Evolutionary conservation across 2,329 filamentous ascomycete genomes (phyloP).

Genomic region (Sclerotinia minor): DNA sequence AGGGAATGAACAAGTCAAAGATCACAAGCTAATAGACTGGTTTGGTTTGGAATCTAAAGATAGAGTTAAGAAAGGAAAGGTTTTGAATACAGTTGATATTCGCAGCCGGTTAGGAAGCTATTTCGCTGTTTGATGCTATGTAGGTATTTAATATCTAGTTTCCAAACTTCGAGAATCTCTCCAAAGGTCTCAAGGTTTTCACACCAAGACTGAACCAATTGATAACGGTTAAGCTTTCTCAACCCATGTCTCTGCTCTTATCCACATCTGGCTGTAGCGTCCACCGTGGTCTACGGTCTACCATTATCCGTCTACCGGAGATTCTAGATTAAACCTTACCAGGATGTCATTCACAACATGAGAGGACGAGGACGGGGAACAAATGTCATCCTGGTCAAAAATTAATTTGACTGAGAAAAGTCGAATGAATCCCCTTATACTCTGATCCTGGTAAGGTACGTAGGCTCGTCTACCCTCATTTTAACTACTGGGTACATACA

Average conservation of each 20-base stretch:
- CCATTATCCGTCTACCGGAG: constrained; percentile 1
- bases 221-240: constrained; percentile 21
- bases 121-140: background rate
- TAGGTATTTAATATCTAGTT: constrained; percentile 1
- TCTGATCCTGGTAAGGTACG: constrained; percentile 10
- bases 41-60: background rate
- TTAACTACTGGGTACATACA: no score
- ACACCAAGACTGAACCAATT: constrained; percentile 14
- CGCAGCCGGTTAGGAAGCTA: no score
- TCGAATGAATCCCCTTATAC: background rate
- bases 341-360: background rate
- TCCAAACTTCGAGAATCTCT: background rate
- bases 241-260: constrained; percentile 10
- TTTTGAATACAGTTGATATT: background rate
- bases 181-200: background rate
- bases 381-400: constrained; percentile 1
- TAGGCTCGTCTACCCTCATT: background rate
- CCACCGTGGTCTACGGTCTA: background rate
- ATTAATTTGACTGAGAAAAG: background rate
- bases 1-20: background rate
- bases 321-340: constrained; percentile 1
- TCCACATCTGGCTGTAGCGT: constrained; percentile 8
- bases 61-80: background rate
- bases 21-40: background rate
- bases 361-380: background rate